Conservation (phyloP, 2,329 filamentous ascomycete species). For the Hypoxylon rubiginosum region DNA sequence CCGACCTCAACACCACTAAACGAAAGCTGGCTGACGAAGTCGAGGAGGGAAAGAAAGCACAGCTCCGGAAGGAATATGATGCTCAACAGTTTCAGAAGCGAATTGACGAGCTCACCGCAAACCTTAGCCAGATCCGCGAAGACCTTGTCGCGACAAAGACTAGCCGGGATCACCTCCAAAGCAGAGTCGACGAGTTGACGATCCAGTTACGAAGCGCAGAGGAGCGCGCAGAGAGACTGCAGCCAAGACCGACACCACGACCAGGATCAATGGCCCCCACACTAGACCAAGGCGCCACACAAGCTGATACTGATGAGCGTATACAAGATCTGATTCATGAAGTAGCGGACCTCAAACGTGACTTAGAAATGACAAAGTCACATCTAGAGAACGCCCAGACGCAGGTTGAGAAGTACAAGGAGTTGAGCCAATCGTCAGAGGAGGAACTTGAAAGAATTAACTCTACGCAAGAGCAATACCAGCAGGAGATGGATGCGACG, state of each 20-base stretch:
- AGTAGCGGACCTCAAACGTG: conserved; percentile 86
- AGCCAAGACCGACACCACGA: conserved; percentile 80
- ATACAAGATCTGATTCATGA: conserved; percentile 87
- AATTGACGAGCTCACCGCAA: conserved; percentile 90
- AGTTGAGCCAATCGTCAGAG: conserved; percentile 87
- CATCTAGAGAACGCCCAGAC: conserved; percentile 86
- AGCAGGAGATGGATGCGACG: conserved; percentile 84
- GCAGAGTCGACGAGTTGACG: conserved; percentile 87
- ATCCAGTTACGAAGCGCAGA: conserved; percentile 91
- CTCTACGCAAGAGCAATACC: conserved; percentile 86
- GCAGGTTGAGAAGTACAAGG: conserved; percentile 88
- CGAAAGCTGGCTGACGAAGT: conserved; percentile 85
- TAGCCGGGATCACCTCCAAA: conserved; percentile 88
- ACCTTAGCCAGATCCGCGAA: conserved; percentile 83
- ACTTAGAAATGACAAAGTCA: conserved; percentile 82
- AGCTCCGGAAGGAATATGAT: conserved; percentile 90
- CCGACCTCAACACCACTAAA: conserved; percentile 82
- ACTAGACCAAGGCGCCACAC: conserved; percentile 55
- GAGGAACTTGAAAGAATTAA: conserved; percentile 86
- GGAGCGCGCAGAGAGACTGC: conserved; percentile 84
- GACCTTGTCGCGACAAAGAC: conserved; percentile 90
- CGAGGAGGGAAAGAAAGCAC: conserved; percentile 86
- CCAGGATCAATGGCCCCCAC: conserved; percentile 60
- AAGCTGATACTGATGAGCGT: conserved; percentile 69
- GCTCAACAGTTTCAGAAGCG: conserved; percentile 88